phyloP scores from a whole-genome alignment of 345 rosid genomes.

The Hirschfeldia incana region DNA sequence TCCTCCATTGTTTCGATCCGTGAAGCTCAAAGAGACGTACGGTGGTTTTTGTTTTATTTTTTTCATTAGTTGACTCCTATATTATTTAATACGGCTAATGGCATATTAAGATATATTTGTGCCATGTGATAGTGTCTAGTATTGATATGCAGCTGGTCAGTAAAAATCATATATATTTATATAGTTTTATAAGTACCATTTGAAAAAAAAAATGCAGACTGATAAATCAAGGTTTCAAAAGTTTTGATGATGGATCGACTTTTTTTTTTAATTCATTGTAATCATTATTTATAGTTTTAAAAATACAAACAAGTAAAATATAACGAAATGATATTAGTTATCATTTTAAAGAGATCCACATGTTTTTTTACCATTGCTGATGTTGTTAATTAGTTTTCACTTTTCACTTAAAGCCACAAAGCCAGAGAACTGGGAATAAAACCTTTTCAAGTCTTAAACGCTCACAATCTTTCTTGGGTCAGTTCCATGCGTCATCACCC shows the following conservation, averaged over 20 bases:
- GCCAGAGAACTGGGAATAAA: neutral
- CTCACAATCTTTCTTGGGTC: neutral
- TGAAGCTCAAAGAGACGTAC: neutral
- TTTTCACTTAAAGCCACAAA: neutral
- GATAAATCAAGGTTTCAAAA: too few species aligned
- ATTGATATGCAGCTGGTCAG: neutral
- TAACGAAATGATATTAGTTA: neutral
- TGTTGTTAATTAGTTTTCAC: neutral
- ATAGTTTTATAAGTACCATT: neutral
- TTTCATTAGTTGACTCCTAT: neutral
- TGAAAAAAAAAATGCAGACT: too few species aligned
- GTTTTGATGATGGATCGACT: too few species aligned
- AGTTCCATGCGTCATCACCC: neutral
- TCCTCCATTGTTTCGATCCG: neutral
- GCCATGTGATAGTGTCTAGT: neutral
- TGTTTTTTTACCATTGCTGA: neutral
- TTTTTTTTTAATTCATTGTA: too few species aligned
- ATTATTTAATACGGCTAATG: neutral
- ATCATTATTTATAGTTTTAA: too few species aligned
- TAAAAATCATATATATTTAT: neutral
- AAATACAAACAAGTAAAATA: too few species aligned
- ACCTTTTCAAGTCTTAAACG: neutral
- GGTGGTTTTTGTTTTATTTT: neutral
- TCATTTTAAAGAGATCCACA: neutral
- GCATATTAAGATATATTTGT: neutral